phyloP scores from a whole-genome alignment of 2,329 filamentous ascomycete species.

The Colletotrichum camelliae region DNA sequence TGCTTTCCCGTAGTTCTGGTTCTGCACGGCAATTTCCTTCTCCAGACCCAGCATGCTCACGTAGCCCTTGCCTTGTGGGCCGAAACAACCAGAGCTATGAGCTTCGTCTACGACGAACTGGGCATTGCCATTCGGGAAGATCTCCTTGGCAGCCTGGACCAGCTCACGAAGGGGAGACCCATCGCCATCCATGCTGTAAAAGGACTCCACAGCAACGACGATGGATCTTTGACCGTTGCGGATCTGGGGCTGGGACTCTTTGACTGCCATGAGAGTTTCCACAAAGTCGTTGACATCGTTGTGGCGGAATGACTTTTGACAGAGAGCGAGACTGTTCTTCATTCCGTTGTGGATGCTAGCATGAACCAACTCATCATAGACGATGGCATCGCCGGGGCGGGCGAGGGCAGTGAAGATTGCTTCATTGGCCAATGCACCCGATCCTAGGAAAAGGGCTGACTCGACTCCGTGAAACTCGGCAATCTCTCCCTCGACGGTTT shows the following conservation, averaged over 20 bases:
- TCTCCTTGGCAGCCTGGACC: slow-evolving; percentile 36
- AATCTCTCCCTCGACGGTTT: slow-evolving; percentile 61
- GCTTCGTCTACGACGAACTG: slow-evolving; percentile 63
- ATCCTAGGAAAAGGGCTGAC: slow-evolving; percentile 65
- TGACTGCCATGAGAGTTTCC: slow-evolving; percentile 35
- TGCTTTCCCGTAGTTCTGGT: slow-evolving; percentile 61
- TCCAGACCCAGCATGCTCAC: slow-evolving; percentile 55
- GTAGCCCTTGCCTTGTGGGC: slow-evolving; percentile 51
- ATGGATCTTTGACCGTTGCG: slow-evolving; percentile 33
- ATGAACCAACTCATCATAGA: slow-evolving; percentile 73
- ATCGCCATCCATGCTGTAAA: slow-evolving; percentile 56
- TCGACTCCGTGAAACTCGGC: slow-evolving; percentile 65
- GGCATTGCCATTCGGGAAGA: slow-evolving; percentile 40
- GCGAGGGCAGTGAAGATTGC: slow-evolving; percentile 56
- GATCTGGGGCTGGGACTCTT: slow-evolving; percentile 34
- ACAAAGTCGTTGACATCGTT: slow-evolving; percentile 41
- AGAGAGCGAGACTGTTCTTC: slow-evolving; percentile 54
- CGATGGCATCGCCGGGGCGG: slow-evolving; percentile 56
- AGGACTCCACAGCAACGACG: slow-evolving; percentile 43
- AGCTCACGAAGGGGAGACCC: slow-evolving; percentile 43
- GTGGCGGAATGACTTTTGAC: slow-evolving; percentile 50
- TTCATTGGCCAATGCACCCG: slow-evolving; percentile 58
- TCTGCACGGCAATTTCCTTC: slow-evolving; percentile 50
- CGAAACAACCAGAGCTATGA: slow-evolving; percentile 57
- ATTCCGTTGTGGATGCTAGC: slow-evolving; percentile 72